phyloP scores from a whole-genome alignment of 192 early-diverging fungal species.

The Umbelopsis ramanniana region DNA sequence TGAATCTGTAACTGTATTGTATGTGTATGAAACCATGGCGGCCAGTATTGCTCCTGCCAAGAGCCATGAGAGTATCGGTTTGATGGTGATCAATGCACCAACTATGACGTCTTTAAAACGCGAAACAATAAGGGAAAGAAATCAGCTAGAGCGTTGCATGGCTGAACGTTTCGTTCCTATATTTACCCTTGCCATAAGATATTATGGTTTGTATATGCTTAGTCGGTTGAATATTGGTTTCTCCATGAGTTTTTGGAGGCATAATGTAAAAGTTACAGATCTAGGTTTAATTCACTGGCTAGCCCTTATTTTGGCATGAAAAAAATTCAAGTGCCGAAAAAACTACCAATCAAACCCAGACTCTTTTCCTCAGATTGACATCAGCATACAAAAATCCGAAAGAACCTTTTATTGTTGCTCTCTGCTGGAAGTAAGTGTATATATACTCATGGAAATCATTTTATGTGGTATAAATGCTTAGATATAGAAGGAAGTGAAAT shows the following conservation, averaged over 20 bases:
- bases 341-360: too few relatives aligned
- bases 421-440: too few relatives aligned
- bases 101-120: neutral
- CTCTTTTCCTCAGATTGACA: too few relatives aligned
- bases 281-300: neutral
- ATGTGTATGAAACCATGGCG: conserved; percentile 8
- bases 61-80: conserved; percentile 12
- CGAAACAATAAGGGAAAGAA: neutral
- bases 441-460: neutral
- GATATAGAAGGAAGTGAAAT: neutral
- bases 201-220: neutral
- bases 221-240: neutral
- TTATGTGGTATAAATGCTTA: neutral
- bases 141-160: neutral
- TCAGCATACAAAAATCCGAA: too few relatives aligned
- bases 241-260: conserved; percentile 10
- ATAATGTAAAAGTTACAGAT: neutral
- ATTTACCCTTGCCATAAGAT: neutral
- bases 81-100: conserved; percentile 17
- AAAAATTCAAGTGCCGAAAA: too few relatives aligned
- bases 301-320: too few relatives aligned
- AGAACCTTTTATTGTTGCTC: too few relatives aligned
- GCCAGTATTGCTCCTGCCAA: neutral
- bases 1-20: neutral
- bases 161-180: neutral